phyloP scores from a whole-genome alignment of 495 filamentous ascomycete species.

The Penicillium fimorum region DNA sequence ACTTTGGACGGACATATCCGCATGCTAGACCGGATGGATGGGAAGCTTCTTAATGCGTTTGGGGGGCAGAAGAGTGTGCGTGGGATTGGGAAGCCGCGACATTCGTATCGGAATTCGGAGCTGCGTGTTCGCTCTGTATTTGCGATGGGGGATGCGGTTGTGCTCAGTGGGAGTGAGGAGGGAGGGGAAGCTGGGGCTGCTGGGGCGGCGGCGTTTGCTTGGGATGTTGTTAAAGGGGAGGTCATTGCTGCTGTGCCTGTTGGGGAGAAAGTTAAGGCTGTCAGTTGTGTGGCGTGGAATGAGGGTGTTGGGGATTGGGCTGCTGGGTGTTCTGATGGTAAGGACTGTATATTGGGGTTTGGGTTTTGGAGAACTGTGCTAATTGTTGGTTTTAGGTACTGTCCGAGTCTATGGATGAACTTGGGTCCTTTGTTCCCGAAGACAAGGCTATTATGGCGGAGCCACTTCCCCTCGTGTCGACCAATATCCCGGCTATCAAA shows the following conservation, averaged over 20 bases:
- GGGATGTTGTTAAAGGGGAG: conserved; percentile 82
- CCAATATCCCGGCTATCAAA: background rate
- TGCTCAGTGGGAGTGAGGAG: conserved; percentile 79
- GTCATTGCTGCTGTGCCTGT: conserved; percentile 57
- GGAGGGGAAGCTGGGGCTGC: conserved; percentile 50
- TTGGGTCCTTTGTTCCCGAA: background rate
- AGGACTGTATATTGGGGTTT: conserved; percentile 12
- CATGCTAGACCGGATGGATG: conserved; percentile 76
- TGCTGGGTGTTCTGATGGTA: conserved; percentile 61
- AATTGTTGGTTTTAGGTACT: conserved; percentile 17
- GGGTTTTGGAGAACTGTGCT: background rate
- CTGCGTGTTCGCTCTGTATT: conserved; percentile 70
- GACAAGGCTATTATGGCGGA: background rate
- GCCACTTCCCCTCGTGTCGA: background rate
- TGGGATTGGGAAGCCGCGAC: background rate
- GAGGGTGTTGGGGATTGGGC: conserved; percentile 64
- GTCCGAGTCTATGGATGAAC: conserved; percentile 29
- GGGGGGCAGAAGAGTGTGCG: conserved; percentile 33
- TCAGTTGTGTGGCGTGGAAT: conserved; percentile 71
- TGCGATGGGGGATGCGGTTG: conserved; percentile 70
- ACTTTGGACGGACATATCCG: conserved; percentile 73
- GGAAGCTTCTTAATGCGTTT: conserved; percentile 72
- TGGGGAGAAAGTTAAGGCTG: conserved; percentile 57
- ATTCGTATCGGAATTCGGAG: conserved; percentile 61
- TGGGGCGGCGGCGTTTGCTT: conserved; percentile 67